Evolutionary conservation across 495 filamentous ascomycete species (phyloP).

Genomic region (Aspergillus sclerotiicarbonarius): DNA sequence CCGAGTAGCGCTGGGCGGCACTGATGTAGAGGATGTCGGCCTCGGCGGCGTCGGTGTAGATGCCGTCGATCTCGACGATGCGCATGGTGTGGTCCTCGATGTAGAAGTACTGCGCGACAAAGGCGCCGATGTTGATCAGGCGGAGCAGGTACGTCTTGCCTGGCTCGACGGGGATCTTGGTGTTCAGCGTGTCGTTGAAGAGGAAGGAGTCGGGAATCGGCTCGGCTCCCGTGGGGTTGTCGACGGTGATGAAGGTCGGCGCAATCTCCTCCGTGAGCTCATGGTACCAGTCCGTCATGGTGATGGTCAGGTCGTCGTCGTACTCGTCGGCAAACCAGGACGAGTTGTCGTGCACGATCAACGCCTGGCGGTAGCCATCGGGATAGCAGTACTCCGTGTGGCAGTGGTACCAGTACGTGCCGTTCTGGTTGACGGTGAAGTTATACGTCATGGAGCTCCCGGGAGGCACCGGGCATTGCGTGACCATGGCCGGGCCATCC

Average conservation of each 20-base stretch:
- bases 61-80: slow-evolving; percentile 56
- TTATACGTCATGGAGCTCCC: slow-evolving; percentile 69
- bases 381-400: slow-evolving; percentile 69
- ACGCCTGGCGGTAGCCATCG: slow-evolving; percentile 68
- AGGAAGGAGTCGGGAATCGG: slow-evolving; percentile 51
- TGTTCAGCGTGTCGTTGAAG: slow-evolving; percentile 57
- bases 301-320: slow-evolving; percentile 64
- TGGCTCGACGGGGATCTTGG: slow-evolving; percentile 59
- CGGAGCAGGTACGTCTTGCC: slow-evolving; percentile 80
- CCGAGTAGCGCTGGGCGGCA: slow-evolving; percentile 68
- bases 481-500: slow-evolving; percentile 70
- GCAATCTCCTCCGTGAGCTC: slow-evolving; percentile 44
- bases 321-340: slow-evolving; percentile 60
- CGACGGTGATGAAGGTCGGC: slow-evolving; percentile 42
- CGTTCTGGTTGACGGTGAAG: slow-evolving; percentile 73
- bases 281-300: slow-evolving; percentile 66
- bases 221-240: slow-evolving; percentile 55
- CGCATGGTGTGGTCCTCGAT: slow-evolving; percentile 67
- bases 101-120: slow-evolving; percentile 75
- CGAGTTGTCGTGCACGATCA: slow-evolving; percentile 68
- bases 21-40: slow-evolving; percentile 63
- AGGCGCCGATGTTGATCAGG: slow-evolving; percentile 72
- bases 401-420: slow-evolving; percentile 84
- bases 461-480: slow-evolving; percentile 66
- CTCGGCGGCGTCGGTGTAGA: slow-evolving; percentile 54